Evolutionary conservation across 2,329 filamentous ascomycete species (phyloP).

Genomic region (Thelonectria discophora): DNA sequence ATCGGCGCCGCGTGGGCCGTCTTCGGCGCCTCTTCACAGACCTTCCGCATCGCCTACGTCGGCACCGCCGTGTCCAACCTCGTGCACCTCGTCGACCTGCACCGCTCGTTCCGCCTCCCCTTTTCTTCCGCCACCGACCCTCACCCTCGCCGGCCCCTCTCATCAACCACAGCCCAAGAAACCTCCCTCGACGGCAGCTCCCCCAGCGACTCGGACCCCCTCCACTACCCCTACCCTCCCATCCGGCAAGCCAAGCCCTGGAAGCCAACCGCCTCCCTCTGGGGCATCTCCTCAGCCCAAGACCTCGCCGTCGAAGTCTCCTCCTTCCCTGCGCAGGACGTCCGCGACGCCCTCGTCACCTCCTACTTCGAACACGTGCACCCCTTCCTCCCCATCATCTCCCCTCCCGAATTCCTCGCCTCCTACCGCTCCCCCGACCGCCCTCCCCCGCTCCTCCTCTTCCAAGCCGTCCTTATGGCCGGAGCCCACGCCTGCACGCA

Average conservation of each 20-base stretch:
- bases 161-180: constrained; percentile 26
- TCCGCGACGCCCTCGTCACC: constrained; percentile 35
- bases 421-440: constrained; percentile 35
- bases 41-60: constrained; percentile 41
- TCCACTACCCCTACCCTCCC: constrained; percentile 40
- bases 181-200: constrained; percentile 32
- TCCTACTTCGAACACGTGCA: constrained; percentile 41
- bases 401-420: constrained; percentile 37
- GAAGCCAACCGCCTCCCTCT: constrained; percentile 33
- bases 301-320: constrained; percentile 36
- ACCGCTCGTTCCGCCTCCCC: constrained; percentile 37
- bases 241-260: constrained; percentile 37
- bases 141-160: constrained; percentile 18
- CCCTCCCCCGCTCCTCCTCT: constrained; percentile 32
- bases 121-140: constrained; percentile 29
- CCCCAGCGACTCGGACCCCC: constrained; percentile 17
- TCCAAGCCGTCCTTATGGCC: constrained; percentile 40
- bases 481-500: constrained; percentile 38
- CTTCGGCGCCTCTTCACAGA: constrained; percentile 34
- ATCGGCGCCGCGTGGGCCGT: constrained; percentile 40
- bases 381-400: constrained; percentile 37
- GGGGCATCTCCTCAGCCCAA: constrained; percentile 34
- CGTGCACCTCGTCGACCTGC: constrained; percentile 36
- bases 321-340: constrained; percentile 38
- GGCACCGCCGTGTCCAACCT: constrained; percentile 40